Base-by-base conservation (phyloP, 257 asterid species). In the Solanum commersonii region DNA sequence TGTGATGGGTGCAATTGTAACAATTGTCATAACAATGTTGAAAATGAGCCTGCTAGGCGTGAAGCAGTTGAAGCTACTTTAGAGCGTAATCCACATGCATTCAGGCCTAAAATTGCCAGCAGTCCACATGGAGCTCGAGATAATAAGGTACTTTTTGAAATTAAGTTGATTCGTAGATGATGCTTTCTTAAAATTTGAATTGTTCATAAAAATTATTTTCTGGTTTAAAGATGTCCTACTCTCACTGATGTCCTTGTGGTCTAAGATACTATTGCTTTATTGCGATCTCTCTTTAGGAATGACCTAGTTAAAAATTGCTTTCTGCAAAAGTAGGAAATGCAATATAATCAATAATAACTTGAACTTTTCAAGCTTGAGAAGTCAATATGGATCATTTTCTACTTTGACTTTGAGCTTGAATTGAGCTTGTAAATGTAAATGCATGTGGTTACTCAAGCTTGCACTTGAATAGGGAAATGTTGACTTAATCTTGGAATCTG, bases 1-100 rank as follows among this genome's bases (percentile, higher is more conserved):
- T 97, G 99, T 70, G 98, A 96, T 72, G 98, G 98, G 68, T 97
- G 98, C 94, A 97, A 97, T 91, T 97, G 98, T 85, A 94, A 90
- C 78, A 97, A 96, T 88, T 97, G 99, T 87, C 95, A 94, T 72
- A 97, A 96, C 89, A 97, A 97, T 91, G 93, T 90, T 15, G 98
- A 94, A 91, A 94, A 96, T 78, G 98, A 97, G 60, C 93, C 93
- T 85, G 95, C 98, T 72, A 94, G 99, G 87, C 91, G 96, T 56
- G 98, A 96, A 90, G 98, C 99, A 35, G 98, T 96, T 70, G 98
- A 94, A 89, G 95, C 95, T 90, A 96, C 97, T 22, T 90, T 96
- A 89, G 98, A 94, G 91, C 98, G 99, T 87, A 96, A 96, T 92
- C 98, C 99, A 68, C 91, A 94, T 90, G 99, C 99, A 82, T 96